Evolutionary conservation across 129 eudicot species (phyloP).

Genomic region (Pseudognaphalium luteoalbum): DNA sequence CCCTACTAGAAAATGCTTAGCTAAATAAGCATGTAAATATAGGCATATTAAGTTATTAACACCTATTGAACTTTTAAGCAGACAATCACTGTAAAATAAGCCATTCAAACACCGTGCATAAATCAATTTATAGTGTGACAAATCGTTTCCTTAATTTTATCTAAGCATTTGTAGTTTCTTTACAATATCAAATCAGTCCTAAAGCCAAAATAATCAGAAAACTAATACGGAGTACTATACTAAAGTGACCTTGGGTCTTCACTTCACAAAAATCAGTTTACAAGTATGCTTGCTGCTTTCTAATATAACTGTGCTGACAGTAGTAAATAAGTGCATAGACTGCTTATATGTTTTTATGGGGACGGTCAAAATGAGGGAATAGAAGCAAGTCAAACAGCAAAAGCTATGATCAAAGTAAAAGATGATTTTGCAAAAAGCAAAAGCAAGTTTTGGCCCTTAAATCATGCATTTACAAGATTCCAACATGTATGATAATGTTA

Average conservation of each 20-base stretch:
- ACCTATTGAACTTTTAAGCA: too few species aligned
- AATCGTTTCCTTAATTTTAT: too few species aligned
- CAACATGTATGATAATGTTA: constrained; percentile 27
- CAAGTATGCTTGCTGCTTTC: not conserved
- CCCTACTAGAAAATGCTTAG: too few species aligned
- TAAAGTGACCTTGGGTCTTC: not conserved
- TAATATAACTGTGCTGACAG: not conserved
- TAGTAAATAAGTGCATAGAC: not conserved
- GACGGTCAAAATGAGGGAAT: not conserved
- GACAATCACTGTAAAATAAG: too few species aligned
- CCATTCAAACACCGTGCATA: too few species aligned
- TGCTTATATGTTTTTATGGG: not conserved
- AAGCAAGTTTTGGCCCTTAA: constrained; percentile 40
- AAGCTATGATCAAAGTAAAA: not conserved
- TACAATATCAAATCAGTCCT: too few species aligned
- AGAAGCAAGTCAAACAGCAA: constrained; percentile 1
- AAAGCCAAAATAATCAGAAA: too few species aligned
- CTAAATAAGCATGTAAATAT: too few species aligned
- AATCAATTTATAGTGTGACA: too few species aligned
- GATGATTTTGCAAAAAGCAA: constrained; percentile 23
- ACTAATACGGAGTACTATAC: too few species aligned
- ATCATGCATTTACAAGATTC: constrained; percentile 32
- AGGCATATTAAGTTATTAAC: too few species aligned
- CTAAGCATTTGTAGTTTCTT: too few species aligned
- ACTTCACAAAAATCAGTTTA: not conserved